Evolutionary conservation across 179 eudicot species (phyloP), one percentile per base, ranked within the genome.

Genomic region (Silene coronaria): DNA sequence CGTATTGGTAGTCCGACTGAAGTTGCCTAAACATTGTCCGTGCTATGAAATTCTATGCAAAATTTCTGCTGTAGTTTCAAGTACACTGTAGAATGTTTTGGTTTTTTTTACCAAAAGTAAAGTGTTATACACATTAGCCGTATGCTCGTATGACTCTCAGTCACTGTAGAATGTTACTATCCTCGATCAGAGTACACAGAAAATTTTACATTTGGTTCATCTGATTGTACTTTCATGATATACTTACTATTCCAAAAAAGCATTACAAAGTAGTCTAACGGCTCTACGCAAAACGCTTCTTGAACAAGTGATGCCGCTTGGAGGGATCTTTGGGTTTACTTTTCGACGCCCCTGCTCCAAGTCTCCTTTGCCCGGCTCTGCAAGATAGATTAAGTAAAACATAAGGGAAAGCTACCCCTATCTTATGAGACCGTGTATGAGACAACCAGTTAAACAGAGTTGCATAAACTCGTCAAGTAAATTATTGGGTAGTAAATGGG

Each of bases 271-370:
- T 57, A 55, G 57, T 68, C 61, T 82, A 82, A 82, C 4, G 27
- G 32, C 30, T 73, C 67, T 82, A 82, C 4, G 48, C 87, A 75
- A 83, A 92, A 1, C 97, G 97, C 83, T 88, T 90, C 79, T 86
- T 90, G 89, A 92, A 95, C 67, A 95, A 75, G 5, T 75, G 72
- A 79, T 92, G 97, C 24, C 99, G 84, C 85, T 90, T 94, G 36
- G 96, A 1, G 23, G 99, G 99, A 82, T 95, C 97, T 81, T 89
- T 95, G 8, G 95, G 97, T 81, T 95, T 90, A 82, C 86, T 80
- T 79, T 89, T 92, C 26, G 63, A 7, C 36, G 81, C 84, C 2
- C 80, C 82, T 48, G 83, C 84, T 2, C 64, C 83, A 6, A 53
- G 58, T 27, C 19, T 83, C 81, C 77, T 90, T 71, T 83, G 87